Base-by-base conservation (phyloP, 495 filamentous ascomycete genomes). In the Xylaria castorea region DNA sequence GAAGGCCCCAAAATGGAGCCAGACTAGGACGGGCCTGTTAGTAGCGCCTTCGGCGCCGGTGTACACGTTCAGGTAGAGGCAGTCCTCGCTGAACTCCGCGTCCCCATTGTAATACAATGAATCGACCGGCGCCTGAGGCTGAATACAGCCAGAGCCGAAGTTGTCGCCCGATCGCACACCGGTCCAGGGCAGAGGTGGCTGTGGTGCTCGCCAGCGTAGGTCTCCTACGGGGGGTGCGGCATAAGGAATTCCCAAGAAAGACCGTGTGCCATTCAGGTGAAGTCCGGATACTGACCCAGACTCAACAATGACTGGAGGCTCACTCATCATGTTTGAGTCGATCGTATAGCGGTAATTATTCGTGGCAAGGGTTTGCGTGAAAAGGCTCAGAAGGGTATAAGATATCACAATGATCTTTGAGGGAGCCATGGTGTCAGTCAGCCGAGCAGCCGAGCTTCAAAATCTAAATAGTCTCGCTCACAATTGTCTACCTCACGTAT, bases 161-260 rank as follows among this genome's bases (percentile, higher is more conserved):
- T 11, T 50, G 57, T 61, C 58, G 32, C 40, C 38, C 14, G 44
- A 1, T 9, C 58, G 38, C 18, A 63, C 46, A 9, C 68, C 68
- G 8, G 38, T 51, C 55, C 55, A 71, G 0, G 53, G 27, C 27
- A 38, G 42, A 36, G 57, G 57, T 20, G 0, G 40, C n/a, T 51
- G 50, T 3, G 58, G 55, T 4, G 68, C 83, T 62, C 86, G 86
- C 73, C 92, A 85, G 8, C 90, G 83, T 46, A 89, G 81, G 1
- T 85, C 76, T 0, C 85, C 87, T 0, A 85, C 82, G 1, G 91
- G 90, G 5, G 85, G 83, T 66, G 89, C 81, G 3, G 90, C 90
- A 74, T 87, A 92, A 1, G 90, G 90, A 18, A 92, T 85, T 1
- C 87, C 89, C 62, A 88, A 86, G 76, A 91, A 92, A 65, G 72